A percentile compares a stretch with the other conserved stretches of the same genome.
phyloP scores from a whole-genome alignment of 495 filamentous ascomycete species.

The Clavariopsis aquatica region DNA sequence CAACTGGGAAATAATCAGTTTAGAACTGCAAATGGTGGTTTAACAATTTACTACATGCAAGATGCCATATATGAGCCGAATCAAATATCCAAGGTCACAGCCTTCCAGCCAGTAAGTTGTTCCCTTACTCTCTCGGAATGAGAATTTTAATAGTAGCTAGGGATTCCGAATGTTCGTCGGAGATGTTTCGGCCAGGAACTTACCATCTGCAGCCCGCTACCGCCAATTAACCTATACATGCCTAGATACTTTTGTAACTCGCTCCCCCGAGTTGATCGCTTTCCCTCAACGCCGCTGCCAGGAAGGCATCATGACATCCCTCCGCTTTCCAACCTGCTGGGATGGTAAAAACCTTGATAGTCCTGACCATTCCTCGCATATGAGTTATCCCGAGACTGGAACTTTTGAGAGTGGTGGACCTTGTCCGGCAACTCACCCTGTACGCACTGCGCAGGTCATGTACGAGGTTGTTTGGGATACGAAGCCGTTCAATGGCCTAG shows the following conservation, averaged over 20 bases:
- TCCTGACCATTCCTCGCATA: slow-evolving; percentile 54
- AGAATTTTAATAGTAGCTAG: neutral
- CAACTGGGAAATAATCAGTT: slow-evolving; percentile 25
- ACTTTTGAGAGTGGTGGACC: slow-evolving; percentile 29
- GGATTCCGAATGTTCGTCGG: slow-evolving; percentile 34
- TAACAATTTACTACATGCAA: slow-evolving; percentile 35
- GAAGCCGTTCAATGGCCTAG: slow-evolving; percentile 24
- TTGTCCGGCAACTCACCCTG: slow-evolving; percentile 28
- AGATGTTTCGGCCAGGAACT: slow-evolving; percentile 11
- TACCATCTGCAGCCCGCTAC: slow-evolving; percentile 6
- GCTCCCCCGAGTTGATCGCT: slow-evolving; percentile 17
- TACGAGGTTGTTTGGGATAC: slow-evolving; percentile 33
- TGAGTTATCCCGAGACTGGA: slow-evolving; percentile 35
- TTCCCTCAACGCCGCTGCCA: slow-evolving; percentile 21
- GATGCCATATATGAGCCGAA: slow-evolving; percentile 19
- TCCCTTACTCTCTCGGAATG: neutral
- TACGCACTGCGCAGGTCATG: slow-evolving; percentile 31
- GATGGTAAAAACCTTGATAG: slow-evolving; percentile 58
- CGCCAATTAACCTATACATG: slow-evolving; percentile 33
- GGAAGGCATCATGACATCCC: slow-evolving; percentile 29
- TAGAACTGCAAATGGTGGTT: slow-evolving; percentile 24
- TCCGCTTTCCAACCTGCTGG: slow-evolving; percentile 46
- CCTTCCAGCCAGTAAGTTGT: slow-evolving; percentile 22
- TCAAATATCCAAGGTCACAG: slow-evolving; percentile 25
- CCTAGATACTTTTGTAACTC: slow-evolving; percentile 22